A percentile compares a stretch with the other conserved stretches of the same genome.
Conservation (phyloP, 169 alveolate species). For the Cystoisospora suis region DNA sequence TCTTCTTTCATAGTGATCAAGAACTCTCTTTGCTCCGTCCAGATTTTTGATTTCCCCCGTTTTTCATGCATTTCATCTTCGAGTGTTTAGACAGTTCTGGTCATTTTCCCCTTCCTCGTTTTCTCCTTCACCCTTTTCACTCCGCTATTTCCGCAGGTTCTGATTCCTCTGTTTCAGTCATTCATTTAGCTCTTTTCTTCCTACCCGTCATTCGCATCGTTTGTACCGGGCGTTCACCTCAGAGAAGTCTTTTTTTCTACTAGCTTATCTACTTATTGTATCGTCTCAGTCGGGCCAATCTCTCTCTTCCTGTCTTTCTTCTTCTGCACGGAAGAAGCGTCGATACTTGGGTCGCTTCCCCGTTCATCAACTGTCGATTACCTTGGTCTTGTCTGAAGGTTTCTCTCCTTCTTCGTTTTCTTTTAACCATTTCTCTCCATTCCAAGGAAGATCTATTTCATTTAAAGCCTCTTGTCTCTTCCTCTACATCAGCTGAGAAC, state of each 20-base stretch:
- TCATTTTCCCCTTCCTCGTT: conserved; percentile 43
- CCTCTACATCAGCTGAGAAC: no score
- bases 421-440: background rate
- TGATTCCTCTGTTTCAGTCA: conserved; percentile 26
- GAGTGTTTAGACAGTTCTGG: conserved; percentile 11
- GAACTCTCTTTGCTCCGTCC: background rate
- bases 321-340: background rate
- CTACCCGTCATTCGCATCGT: background rate
- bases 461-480: background rate
- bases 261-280: background rate
- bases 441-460: background rate
- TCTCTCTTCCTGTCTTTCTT: background rate
- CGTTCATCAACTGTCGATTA: background rate
- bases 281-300: background rate
- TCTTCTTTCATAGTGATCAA: background rate
- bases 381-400: background rate
- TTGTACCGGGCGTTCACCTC: no score
- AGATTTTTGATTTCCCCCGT: background rate
- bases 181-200: background rate
- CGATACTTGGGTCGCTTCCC: background rate
- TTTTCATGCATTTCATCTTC: background rate
- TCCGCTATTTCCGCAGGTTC: conserved; percentile 34
- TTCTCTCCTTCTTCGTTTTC: background rate
- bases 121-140: conserved; percentile 43
- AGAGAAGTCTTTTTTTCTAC: background rate